These are phyloP conservation scores for Ceratocystis colombiana DNA, from an alignment of 2,329 filamentous ascomycete genomes.

Conservation along the genomic window DNA sequence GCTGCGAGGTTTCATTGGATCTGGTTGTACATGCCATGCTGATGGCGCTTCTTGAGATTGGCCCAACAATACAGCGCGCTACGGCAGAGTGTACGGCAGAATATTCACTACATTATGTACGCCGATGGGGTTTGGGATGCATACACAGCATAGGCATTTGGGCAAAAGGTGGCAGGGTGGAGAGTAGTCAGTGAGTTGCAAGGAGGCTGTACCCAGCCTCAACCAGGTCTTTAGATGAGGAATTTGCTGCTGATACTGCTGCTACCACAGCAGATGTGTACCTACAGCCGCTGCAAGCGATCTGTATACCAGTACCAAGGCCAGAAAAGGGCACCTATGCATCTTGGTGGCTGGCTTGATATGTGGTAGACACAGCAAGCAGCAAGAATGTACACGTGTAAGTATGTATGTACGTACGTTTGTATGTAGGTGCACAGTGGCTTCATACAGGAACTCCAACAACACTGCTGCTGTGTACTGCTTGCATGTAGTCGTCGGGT, in stretches of 20 bases:
- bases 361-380: too few species aligned
- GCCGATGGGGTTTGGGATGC: background rate
- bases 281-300: slow-evolving; percentile 1
- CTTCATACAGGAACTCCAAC: slow-evolving; percentile 4
- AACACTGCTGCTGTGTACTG: background rate
- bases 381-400: background rate
- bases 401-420: background rate
- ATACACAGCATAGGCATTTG: background rate
- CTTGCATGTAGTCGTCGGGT: too few species aligned
- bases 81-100: background rate
- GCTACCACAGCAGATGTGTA: background rate
- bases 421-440: background rate
- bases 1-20: too few species aligned
- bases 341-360: too few species aligned
- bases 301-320: too few species aligned
- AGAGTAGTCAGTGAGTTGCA: background rate
- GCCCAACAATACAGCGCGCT: background rate
- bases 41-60: background rate
- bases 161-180: too few species aligned
- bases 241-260: background rate
- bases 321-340: too few species aligned
- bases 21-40: too few species aligned
- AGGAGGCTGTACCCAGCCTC: background rate
- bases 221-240: background rate
- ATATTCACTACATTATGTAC: background rate